Base-by-base conservation (phyloP, 306 rosid species). In the Glycine soja region DNA sequence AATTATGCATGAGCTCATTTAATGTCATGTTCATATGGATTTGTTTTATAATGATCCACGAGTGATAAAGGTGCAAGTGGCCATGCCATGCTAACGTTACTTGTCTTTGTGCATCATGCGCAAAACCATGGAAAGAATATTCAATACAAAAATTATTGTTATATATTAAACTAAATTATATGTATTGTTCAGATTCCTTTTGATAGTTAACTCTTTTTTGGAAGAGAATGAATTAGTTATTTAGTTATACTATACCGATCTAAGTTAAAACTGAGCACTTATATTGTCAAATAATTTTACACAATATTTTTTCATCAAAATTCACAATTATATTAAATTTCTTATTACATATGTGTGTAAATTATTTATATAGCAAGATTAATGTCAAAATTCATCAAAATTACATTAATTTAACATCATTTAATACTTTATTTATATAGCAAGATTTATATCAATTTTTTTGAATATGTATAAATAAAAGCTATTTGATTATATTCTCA, bases 1-100 rank as follows among this genome's bases (percentile, higher is more conserved):
- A 74, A 64, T 80, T 71, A 46, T 68, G 65, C 83, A 71, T 38
- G 43, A 38, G 43, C 43, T 38, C 43, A 38, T 38, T 38, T 72
- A 81, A 42, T 81, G 75, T 64, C 74, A 24, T 81, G 50, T 73
- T 81, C 45, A 24, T 64, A 19, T 43, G 59, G 51, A 73, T 52
- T 43, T 64, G 46, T 65, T 66, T 66, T 48, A 72, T 74, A 64
- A 38, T 68, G 48, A 68, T 63, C 74, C 68, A 64, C 80, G 42
- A 65, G 75, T 73, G 67, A 56, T 53, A 24, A n/a, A 63, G 57
- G 50, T 24, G 48, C 79, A 73, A 51, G 84, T 81, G 75, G 80
- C 53, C 43, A 53, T 54, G 75, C 80, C 70, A 73, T 73, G 68
- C 78, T 48, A 52, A 66, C 19, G 68, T 73, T 38, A 14, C 19